Conservation (phyloP, 192 early-diverging fungal genomes). For the Glomus cerebriforme region DNA sequence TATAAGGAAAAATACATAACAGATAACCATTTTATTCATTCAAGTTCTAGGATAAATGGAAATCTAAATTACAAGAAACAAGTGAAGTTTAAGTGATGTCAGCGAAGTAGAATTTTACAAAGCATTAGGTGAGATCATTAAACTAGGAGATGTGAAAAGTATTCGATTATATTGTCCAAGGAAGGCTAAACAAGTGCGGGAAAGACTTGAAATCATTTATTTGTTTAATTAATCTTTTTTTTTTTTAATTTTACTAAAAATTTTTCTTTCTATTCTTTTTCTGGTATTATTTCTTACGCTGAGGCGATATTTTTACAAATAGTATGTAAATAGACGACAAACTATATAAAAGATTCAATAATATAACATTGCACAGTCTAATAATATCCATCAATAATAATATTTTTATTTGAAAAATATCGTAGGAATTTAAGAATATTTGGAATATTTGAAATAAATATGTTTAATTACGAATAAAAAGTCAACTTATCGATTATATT, state of each 20-base stretch:
- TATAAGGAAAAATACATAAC: background rate
- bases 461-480: too few relatives aligned
- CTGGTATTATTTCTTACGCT: background rate
- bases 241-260: background rate
- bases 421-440: slow-evolving; percentile 13
- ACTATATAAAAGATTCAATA: too few relatives aligned
- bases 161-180: slow-evolving; percentile 6
- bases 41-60: too few relatives aligned
- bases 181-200: slow-evolving; percentile 13
- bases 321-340: background rate
- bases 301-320: background rate
- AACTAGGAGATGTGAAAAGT: background rate
- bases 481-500: too few relatives aligned
- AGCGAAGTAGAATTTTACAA: slow-evolving; percentile 3
- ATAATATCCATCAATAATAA: slow-evolving; percentile 1
- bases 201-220: background rate
- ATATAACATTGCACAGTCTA: background rate
- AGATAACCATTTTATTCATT: background rate
- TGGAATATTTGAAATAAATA: slow-evolving; percentile 11
- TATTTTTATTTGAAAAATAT: slow-evolving; percentile 14
- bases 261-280: background rate
- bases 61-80: too few relatives aligned
- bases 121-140: slow-evolving; percentile 9
- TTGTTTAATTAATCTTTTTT: background rate
- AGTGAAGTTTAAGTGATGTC: too few relatives aligned